Evolutionary conservation across 164 flowering plant genomes (phyloP), one percentile per base, ranked within the genome.

Genomic region (Taxillus chinensis): DNA sequence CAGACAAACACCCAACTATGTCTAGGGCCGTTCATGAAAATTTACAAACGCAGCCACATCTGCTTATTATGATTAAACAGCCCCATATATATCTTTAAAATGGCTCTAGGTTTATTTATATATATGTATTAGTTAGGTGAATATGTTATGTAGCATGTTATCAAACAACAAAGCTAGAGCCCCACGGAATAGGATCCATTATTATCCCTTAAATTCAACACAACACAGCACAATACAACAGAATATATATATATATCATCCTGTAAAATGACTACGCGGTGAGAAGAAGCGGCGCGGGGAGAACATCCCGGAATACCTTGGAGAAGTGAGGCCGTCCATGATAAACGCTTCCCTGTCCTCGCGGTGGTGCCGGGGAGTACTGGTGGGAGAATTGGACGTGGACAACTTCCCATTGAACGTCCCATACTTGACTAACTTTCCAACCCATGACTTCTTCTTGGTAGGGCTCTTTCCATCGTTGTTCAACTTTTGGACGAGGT

Each of bases 211-310:
- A 27, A 27, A 27, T 27, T 0, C 27, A 27, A 27, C 71, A 39
- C 74, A 16, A 27, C 52, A 12, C 63, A 42, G 40, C 61, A 59
- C 39, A 14, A 10, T 37, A 55, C 27, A 37, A 11, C 39, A 63
- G 54, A 16, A 42, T 45, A 14, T 40, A 27, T 27, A 27, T 71
- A 14, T 40, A 27, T 27, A 27, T 71, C 70, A 69, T 57, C 69
- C 65, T 1, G 70, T 27, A 52, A 75, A 81, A 54, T 74, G 70
- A 9, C 55, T 63, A 11, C 65, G 60, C 0, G 92, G 84, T 0
- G 96, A 83, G 67, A 91, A 82, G 61, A 89, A 71, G 39, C 96
- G 72, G 0, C 78, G 77, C 0, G 96, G 93, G 0, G 97, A 87
- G 59, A 90, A 82, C 86, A 79, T 72, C 7, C 84, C 81, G 62